A percentile compares a stretch with the other conserved stretches of the same genome.
Evolutionary conservation across 179 eudicot genomes (phyloP).

Genomic region (Silene noctiflora): DNA sequence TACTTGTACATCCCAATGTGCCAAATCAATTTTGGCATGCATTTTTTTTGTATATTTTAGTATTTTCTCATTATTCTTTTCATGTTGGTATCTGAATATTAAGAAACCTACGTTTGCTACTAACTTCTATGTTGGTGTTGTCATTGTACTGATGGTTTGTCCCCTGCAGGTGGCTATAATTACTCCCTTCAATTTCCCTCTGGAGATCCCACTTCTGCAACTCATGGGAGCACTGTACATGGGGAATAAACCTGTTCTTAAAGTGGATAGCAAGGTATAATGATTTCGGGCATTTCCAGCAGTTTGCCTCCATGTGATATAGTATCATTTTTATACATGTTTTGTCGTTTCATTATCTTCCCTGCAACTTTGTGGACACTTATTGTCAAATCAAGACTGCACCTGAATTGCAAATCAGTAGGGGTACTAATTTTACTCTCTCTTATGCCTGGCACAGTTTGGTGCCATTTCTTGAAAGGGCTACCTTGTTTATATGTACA

Average conservation of each 20-base stretch:
- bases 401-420: no score
- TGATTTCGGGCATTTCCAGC: neutral
- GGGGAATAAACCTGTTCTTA: constrained; percentile 94
- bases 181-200: constrained; percentile 95
- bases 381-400: neutral
- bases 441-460: neutral
- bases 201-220: constrained; percentile 94
- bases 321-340: neutral
- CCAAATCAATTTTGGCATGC: neutral
- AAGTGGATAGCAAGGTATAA: constrained; percentile 96
- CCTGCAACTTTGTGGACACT: neutral
- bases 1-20: neutral
- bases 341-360: neutral
- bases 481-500: neutral
- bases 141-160: neutral
- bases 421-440: no score
- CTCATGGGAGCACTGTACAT: constrained; percentile 99
- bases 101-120: neutral
- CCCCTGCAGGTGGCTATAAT: constrained; percentile 70
- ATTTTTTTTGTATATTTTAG: neutral
- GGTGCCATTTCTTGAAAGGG: constrained; percentile 3
- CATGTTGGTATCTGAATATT: neutral
- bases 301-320: neutral
- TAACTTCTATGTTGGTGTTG: neutral
- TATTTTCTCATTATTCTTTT: neutral